Percentiles rank a stretch among this genome's conserved stretches.
Evolutionary conservation across 257 asterid species (phyloP).

Genomic region (Nicotiana obtusifolia): DNA sequence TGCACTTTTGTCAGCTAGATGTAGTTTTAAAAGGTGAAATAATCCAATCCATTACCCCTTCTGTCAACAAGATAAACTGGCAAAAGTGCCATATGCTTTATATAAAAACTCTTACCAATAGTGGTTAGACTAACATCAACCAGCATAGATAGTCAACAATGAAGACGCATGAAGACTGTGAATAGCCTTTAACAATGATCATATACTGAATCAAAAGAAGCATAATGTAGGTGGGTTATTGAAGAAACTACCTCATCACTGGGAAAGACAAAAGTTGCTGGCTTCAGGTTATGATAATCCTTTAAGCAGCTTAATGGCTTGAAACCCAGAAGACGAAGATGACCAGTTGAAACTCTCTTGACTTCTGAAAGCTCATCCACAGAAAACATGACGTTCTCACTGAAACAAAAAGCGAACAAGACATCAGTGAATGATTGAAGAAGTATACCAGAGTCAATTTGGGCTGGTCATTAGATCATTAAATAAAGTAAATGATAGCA

Average conservation of each 20-base stretch:
- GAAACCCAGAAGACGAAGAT: slow-evolving; percentile 89
- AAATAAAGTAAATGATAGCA: not conserved
- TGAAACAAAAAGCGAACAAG: slow-evolving; percentile 25
- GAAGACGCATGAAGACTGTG: not conserved
- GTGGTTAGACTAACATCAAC: not conserved
- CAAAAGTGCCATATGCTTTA: not conserved
- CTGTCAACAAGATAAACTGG: not conserved
- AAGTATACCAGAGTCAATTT: not conserved
- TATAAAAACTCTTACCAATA: not conserved
- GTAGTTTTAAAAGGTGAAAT: slow-evolving; percentile 8
- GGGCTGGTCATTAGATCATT: not conserved
- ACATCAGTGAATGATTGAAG: not conserved
- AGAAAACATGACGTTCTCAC: slow-evolving; percentile 75
- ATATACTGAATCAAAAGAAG: not conserved
- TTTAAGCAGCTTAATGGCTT: slow-evolving; percentile 82
- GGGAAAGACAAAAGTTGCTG: slow-evolving; percentile 87
- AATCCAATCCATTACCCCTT: not conserved
- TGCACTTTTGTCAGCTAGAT: not conserved
- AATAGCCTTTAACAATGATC: not conserved
- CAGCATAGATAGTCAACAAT: not conserved
- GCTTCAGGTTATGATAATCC: slow-evolving; percentile 88
- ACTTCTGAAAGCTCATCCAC: slow-evolving; percentile 67
- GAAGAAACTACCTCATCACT: slow-evolving; percentile 67
- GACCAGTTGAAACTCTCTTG: slow-evolving; percentile 75
- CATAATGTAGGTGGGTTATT: not conserved